A percentile compares a stretch with the other conserved stretches of the same genome.
phyloP scores from a whole-genome alignment of 208 protist species.

The Vickermania spadyakhi region DNA sequence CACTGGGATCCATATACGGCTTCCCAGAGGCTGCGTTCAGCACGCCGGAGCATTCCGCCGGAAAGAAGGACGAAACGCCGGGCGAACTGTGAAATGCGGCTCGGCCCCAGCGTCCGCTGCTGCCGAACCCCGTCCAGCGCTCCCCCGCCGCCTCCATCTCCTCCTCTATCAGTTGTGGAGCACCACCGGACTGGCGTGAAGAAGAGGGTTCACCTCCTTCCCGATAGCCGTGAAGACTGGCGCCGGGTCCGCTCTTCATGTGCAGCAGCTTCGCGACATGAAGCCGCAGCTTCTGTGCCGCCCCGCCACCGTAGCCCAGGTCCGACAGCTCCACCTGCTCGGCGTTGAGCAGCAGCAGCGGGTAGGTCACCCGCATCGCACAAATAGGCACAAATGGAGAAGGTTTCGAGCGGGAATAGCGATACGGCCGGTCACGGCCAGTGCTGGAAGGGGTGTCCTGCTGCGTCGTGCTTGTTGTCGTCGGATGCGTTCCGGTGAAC shows the following conservation, averaged over 20 bases:
- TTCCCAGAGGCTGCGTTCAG: background rate
- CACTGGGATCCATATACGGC: background rate
- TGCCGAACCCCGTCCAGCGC: background rate
- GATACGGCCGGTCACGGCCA: background rate
- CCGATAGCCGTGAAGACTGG: background rate
- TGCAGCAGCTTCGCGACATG: background rate
- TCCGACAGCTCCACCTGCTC: conserved; percentile 29
- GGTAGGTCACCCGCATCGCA: conserved; percentile 9
- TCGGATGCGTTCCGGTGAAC: background rate
- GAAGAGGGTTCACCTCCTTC: background rate
- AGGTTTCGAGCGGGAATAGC: background rate
- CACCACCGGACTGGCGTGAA: background rate
- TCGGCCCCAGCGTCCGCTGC: background rate
- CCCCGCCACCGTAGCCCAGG: background rate
- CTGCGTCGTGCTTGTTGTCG: background rate
- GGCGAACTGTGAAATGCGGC: background rate
- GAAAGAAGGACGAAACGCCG: background rate
- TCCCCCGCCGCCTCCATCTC: background rate
- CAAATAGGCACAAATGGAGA: conserved; percentile 23
- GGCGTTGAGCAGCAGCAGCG: conserved; percentile 31
- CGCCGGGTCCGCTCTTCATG: background rate
- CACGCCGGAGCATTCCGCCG: background rate
- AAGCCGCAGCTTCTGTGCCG: background rate
- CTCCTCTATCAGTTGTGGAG: background rate
- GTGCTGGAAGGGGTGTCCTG: background rate